A percentile compares a stretch with the other conserved stretches of the same genome.
phyloP scores from a whole-genome alignment of 1,284 basidiomycete species.

The Bjerkandera adusta region DNA sequence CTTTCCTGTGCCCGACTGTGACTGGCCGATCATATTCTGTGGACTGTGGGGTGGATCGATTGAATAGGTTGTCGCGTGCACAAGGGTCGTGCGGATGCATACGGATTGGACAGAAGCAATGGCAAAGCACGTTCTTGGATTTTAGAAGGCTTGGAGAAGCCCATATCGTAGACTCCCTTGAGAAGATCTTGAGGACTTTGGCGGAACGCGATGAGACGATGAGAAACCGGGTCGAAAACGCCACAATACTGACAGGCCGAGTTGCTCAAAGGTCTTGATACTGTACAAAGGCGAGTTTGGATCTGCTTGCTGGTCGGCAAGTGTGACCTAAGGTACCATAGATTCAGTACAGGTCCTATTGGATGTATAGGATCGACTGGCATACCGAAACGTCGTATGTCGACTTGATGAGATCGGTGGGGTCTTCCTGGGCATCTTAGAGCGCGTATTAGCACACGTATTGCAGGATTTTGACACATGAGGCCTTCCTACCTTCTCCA shows the following conservation, averaged over 20 bases:
- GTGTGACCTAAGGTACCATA: slow-evolving; percentile 70
- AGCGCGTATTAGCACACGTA: neutral
- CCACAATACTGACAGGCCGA: slow-evolving; percentile 84
- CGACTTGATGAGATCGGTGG: slow-evolving; percentile 64
- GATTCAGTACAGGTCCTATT: slow-evolving; percentile 16
- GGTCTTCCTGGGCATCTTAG: slow-evolving; percentile 13
- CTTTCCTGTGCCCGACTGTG: slow-evolving; percentile 98
- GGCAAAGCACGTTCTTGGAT: slow-evolving; percentile 98
- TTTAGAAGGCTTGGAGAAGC: slow-evolving; percentile 97
- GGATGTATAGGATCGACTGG: slow-evolving; percentile 13
- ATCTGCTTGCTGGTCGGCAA: slow-evolving; percentile 96
- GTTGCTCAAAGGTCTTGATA: slow-evolving; percentile 92
- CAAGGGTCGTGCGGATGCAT: slow-evolving; percentile 11
- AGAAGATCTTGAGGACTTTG: slow-evolving; percentile 83
- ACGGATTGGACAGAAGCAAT: slow-evolving; percentile 90
- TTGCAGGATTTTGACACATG: slow-evolving; percentile 4
- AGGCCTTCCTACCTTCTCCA: neutral
- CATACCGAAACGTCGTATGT: slow-evolving; percentile 74
- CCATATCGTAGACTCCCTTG: slow-evolving; percentile 96
- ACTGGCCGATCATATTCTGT: slow-evolving; percentile 98
- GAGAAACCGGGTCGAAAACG: neutral
- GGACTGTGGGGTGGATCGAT: slow-evolving; percentile 51
- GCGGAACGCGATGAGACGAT: slow-evolving; percentile 7
- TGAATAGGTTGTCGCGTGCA: neutral
- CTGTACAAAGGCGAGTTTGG: slow-evolving; percentile 95